Percentiles rank a stretch among this genome's conserved stretches.
Conservation (phyloP, 805 yeast genomes). For the Wickerhamomyces ciferrii region DNA sequence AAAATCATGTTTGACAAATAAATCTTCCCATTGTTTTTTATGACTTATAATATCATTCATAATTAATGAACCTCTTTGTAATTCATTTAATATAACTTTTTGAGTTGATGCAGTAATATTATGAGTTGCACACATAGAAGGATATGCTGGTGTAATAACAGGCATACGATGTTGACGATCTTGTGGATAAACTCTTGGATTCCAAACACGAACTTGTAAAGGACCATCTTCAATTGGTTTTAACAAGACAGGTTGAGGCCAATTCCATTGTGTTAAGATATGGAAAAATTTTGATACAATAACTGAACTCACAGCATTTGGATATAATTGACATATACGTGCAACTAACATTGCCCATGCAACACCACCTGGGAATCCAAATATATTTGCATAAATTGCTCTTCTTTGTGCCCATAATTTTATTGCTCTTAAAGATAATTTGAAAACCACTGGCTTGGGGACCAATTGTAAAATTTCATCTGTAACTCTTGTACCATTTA, state of each 20-base stretch:
- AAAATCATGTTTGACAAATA: constrained; percentile 76
- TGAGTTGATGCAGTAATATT: constrained; percentile 89
- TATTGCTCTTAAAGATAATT: constrained; percentile 86
- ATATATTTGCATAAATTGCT: constrained; percentile 89
- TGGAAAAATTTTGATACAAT: constrained; percentile 86
- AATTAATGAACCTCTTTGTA: constrained; percentile 68
- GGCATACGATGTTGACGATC: constrained; percentile 95
- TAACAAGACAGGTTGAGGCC: constrained; percentile 97
- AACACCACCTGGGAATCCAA: constrained; percentile 99
- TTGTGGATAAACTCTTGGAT: constrained; percentile 83
- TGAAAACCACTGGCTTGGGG: constrained; percentile 89
- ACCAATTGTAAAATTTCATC: constrained; percentile 88
- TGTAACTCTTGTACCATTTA: constrained; percentile 96
- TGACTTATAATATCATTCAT: constrained; percentile 65
- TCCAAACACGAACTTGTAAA: constrained; percentile 93
- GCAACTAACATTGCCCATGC: constrained; percentile 99
- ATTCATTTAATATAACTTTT: constrained; percentile 72
- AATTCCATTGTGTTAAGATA: constrained; percentile 84
- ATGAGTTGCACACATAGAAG: constrained; percentile 99
- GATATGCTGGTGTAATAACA: constrained; percentile 96
- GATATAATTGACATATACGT: constrained; percentile 91
- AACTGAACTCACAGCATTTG: constrained; percentile 91
- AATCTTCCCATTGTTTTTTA: constrained; percentile 63
- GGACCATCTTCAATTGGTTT: constrained; percentile 97
- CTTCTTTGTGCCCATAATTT: constrained; percentile 96